These are phyloP conservation scores for Candida qinlingensis DNA, from an alignment of 805 yeast species.

Conservation along the genomic window DNA sequence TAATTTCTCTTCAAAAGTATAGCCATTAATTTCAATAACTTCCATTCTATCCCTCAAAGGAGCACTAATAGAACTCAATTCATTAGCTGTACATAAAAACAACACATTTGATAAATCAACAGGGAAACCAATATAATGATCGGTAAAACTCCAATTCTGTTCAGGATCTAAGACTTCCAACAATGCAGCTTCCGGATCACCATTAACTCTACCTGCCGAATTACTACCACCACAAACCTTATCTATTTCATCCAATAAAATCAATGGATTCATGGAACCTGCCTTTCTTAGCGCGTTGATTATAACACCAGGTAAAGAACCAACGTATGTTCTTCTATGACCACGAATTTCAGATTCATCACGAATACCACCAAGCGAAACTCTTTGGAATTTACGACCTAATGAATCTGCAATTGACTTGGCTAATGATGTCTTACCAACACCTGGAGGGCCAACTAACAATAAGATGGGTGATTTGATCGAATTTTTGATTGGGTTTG, in stretches of 20 bases:
- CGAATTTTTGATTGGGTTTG: slow-evolving; percentile 6
- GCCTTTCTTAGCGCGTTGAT: slow-evolving; percentile 73
- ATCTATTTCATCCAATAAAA: slow-evolving; percentile 81
- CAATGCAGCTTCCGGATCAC: slow-evolving; percentile 88
- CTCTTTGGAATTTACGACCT: slow-evolving; percentile 69
- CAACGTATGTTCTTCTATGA: slow-evolving; percentile 86
- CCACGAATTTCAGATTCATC: slow-evolving; percentile 90
- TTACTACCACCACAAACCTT: slow-evolving; percentile 57
- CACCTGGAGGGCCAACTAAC: slow-evolving; percentile 91
- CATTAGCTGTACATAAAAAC: slow-evolving; percentile 84
- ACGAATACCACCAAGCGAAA: slow-evolving; percentile 81
- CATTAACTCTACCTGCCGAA: slow-evolving; percentile 45
- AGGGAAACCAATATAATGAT: slow-evolving; percentile 83
- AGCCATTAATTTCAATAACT: slow-evolving; percentile 71
- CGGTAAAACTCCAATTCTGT: slow-evolving; percentile 71
- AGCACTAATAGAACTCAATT: slow-evolving; percentile 60
- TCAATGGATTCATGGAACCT: slow-evolving; percentile 76
- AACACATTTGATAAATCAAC: slow-evolving; percentile 75
- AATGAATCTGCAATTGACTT: slow-evolving; percentile 72
- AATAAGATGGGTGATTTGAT: slow-evolving; percentile 56
- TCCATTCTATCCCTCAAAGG: slow-evolving; percentile 85
- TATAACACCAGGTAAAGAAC: slow-evolving; percentile 85
- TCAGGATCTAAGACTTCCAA: slow-evolving; percentile 89
- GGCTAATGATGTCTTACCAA: slow-evolving; percentile 86
- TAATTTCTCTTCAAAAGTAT: slow-evolving; percentile 71